phyloP scores from a whole-genome alignment of 2,329 filamentous ascomycete species.

The Davidsoniella virescens region DNA sequence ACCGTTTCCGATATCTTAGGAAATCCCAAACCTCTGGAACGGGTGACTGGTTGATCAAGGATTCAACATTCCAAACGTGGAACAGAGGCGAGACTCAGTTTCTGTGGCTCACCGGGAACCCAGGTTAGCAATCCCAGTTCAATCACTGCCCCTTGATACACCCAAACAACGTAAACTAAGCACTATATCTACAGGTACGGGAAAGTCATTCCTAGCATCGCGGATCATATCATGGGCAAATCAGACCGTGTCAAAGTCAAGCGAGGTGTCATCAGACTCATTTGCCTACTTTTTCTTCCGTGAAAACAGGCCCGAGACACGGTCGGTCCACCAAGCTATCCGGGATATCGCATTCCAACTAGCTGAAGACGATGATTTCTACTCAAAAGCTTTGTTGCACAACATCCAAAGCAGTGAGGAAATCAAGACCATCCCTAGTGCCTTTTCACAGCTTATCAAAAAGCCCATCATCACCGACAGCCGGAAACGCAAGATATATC shows the following conservation, averaged over 20 bases:
- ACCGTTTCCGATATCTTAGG: constrained; percentile 26
- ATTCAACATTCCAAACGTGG: constrained; percentile 25
- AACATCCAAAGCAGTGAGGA: constrained; percentile 23
- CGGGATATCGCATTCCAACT: constrained; percentile 31
- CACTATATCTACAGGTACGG: constrained; percentile 20
- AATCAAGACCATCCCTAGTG: constrained; percentile 28
- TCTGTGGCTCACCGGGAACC: constrained; percentile 28
- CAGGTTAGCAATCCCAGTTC: constrained; percentile 18
- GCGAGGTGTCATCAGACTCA: constrained; percentile 14
- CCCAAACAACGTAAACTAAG: background rate
- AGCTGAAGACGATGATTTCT: constrained; percentile 28
- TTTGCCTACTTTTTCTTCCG: constrained; percentile 34
- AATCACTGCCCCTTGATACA: background rate
- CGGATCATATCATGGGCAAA: constrained; percentile 26
- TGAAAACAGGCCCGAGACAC: constrained; percentile 29
- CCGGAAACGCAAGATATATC: constrained; percentile 22
- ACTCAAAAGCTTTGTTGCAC: constrained; percentile 25
- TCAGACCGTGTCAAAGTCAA: constrained; percentile 20
- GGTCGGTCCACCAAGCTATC: constrained; percentile 29
- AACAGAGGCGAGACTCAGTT: constrained; percentile 23
- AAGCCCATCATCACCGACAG: constrained; percentile 23
- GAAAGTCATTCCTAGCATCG: constrained; percentile 30
- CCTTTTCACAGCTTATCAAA: constrained; percentile 26
- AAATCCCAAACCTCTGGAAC: constrained; percentile 26
- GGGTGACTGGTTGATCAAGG: constrained; percentile 29